Evolutionary conservation across 352 stramenopile genomes (phyloP), one percentile per base, ranked within the genome.

Genomic region (Ochromonadaceae sp.): DNA sequence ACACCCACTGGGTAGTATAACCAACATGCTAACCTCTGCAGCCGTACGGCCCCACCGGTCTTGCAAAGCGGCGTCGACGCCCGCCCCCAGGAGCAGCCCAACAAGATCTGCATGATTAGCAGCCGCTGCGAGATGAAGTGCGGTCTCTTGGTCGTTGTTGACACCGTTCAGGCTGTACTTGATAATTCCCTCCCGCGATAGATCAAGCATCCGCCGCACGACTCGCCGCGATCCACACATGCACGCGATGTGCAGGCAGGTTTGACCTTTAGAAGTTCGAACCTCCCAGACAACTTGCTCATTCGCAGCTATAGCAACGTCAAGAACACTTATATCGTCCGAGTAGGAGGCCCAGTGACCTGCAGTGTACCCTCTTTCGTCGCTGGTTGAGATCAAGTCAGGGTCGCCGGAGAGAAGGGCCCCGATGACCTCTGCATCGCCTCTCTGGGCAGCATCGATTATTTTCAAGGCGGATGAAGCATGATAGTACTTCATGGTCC

Each of bases 71-170:
- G 65, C 22, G 20, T 36, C 14, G 17, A 70, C 69, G 46, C 69
- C 69, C 22, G 41, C 39, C 15, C 28, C 46, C 34, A 74, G 68
- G 1, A 74, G 58, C 7, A 74, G 15, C 31, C 70, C 36, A 15
- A 70, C 69, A 7, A 70, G 56, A 32, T 73, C 70, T 25, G 32
- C 38, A 0, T 67, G 55, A 20, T 68, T 68, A 7, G 43, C 66
- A 12, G 53, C 67, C 2, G 70, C 70, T 47, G 68, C 70, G 15
- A 72, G 42, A 38, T 74, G 68, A 25, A 75, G 41, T 31, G 70
- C 53, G 4, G 70, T 74, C 32, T 74, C 67, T n/a, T 44, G 60
- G 39, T 59, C 73, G 31, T 72, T 58, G 52, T 74, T 75, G 35
- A 71, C 55, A 2, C 34, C 63, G 65, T 74, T 57, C 12, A 70